phyloP scores from a whole-genome alignment of 2,329 filamentous ascomycete species.

The Scopulariopsis brevicaulis region DNA sequence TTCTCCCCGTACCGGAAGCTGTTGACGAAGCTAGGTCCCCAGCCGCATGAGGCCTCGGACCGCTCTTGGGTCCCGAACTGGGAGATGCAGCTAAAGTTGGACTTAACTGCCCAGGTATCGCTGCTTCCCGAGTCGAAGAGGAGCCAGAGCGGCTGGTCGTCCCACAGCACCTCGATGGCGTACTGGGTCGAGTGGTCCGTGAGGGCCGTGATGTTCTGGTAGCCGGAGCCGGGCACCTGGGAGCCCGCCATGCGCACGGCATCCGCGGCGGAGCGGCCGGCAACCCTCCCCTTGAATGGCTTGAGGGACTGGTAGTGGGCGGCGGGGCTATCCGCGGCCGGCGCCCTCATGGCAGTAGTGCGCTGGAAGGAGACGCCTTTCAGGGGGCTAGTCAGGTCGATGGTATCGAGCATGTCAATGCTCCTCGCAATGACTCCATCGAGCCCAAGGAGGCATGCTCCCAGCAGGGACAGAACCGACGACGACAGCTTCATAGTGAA shows the following conservation, averaged over 20 bases:
- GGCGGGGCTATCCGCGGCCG: slow-evolving; percentile 16
- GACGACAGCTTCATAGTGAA: background rate
- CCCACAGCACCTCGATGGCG: slow-evolving; percentile 27
- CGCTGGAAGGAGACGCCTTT: slow-evolving; percentile 25
- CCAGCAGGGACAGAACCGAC: background rate
- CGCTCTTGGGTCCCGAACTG: slow-evolving; percentile 15
- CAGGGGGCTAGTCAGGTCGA: slow-evolving; percentile 17
- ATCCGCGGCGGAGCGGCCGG: slow-evolving; percentile 16
- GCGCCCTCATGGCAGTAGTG: slow-evolving; percentile 14
- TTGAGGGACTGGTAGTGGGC: slow-evolving; percentile 20
- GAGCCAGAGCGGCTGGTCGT: slow-evolving; percentile 24
- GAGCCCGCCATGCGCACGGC: slow-evolving; percentile 12
- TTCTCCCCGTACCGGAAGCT: slow-evolving; percentile 27
- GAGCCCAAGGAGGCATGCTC: background rate
- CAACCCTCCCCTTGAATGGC: slow-evolving; percentile 13
- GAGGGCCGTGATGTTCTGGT: slow-evolving; percentile 26
- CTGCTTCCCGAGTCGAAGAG: slow-evolving; percentile 39
- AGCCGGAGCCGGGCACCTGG: slow-evolving; percentile 5
- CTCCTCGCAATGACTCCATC: background rate
- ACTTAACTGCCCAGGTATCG: slow-evolving; percentile 35
- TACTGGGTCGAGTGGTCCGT: slow-evolving; percentile 28
- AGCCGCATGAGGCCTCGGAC: slow-evolving; percentile 22
- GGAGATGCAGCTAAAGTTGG: slow-evolving; percentile 29
- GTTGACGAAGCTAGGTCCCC: slow-evolving; percentile 24
- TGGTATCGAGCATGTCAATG: background rate